Conservation (phyloP, 345 rosid species). For the Ricinus communis region DNA sequence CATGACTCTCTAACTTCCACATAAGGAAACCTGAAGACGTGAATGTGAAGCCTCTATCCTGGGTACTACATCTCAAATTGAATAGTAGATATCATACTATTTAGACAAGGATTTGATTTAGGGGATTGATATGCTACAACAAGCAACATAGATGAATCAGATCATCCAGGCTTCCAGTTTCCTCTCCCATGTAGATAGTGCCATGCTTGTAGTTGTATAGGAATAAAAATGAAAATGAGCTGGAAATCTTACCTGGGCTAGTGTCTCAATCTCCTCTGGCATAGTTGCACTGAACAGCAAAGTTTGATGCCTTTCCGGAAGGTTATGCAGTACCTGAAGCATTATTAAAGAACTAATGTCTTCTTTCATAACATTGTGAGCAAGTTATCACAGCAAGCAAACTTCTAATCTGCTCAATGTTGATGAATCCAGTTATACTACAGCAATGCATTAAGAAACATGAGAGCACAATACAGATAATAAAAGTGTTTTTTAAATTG, state of each 20-base stretch:
- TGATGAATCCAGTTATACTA: too few relatives aligned
- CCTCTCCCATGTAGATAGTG: constrained; percentile 9
- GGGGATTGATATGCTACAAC: background rate
- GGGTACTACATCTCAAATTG: background rate
- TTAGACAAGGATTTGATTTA: background rate
- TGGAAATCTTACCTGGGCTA: constrained; percentile 33
- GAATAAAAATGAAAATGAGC: constrained; percentile 1
- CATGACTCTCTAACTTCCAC: too few relatives aligned
- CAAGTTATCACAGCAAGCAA: background rate
- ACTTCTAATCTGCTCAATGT: too few relatives aligned
- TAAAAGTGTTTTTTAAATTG: too few relatives aligned
- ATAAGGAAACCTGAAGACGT: too few relatives aligned
- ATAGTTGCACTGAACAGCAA: constrained; percentile 48
- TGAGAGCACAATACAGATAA: too few relatives aligned
- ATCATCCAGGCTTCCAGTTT: background rate
- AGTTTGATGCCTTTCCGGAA: constrained; percentile 42
- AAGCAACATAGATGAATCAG: background rate
- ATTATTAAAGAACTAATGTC: constrained; percentile 5
- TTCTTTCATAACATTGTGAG: too few relatives aligned
- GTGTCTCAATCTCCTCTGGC: constrained; percentile 45
- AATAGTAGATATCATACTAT: background rate
- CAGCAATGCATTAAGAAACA: too few relatives aligned
- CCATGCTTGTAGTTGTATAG: background rate
- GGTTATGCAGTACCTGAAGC: constrained; percentile 37
- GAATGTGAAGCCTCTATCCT: too few relatives aligned